Base-by-base conservation (phyloP, 176 grass and related monocot species). In the Carex cristatella region DNA sequence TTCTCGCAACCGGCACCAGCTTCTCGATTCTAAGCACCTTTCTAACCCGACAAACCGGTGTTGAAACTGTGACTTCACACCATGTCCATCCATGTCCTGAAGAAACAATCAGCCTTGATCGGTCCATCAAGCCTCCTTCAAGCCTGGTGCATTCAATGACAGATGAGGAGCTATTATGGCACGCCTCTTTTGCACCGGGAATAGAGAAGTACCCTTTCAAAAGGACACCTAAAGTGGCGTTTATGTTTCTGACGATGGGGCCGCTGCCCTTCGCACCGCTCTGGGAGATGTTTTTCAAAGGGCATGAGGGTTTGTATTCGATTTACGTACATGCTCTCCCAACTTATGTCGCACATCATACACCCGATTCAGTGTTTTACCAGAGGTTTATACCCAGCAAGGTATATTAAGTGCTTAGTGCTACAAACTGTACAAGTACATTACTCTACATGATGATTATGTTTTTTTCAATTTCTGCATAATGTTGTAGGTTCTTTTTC, bases 151-250 rank as follows among this genome's bases (percentile, higher is more conserved):
- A 94, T 88, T 55, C 82, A 0, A 93, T 97, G 94, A 87, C 86
- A 72, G 94, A 97, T 66, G 87, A 94, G 82, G 94, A 97, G 79
- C 91, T 97, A 67, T 83, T 97, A 6, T 97, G 94, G 94, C 87
- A 84, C 2, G 92, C 94, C 27, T 94, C 94, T 9, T 93, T 91
- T 67, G 81, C 79, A 64, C 92, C 94, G 62, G 44, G 35, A 56
- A 80, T 92, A 30, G 82, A 74, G 28, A 57, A 66, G 31, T 97
- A 91, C 81, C 94, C 92, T 73, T 97, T 91, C 79, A 53, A 18
- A 28, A 91, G 94, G 86, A 82, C 83, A 40, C 92, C 89, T 58
- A 97, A 93, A 81, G 65, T 94, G 33, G 94, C 94, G 15, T 94
- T 97, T 83, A 88, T 97, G 94, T 97, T 97, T 81, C 89, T 97